Conservation (phyloP, 192 early-diverging fungal species). For the Cladochytrium replicatum region DNA sequence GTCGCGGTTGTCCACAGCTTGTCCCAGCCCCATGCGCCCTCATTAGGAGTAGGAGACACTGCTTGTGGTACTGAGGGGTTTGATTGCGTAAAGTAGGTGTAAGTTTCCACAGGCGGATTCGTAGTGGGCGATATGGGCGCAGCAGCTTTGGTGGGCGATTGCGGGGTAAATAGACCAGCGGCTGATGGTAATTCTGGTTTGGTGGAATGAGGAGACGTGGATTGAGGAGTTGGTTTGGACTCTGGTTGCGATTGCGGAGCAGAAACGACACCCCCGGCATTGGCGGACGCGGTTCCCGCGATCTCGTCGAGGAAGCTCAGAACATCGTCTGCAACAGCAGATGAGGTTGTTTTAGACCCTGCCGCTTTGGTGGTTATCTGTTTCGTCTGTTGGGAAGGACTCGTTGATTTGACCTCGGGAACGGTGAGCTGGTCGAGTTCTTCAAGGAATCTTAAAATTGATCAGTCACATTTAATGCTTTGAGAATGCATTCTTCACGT, state of each 20-base stretch:
- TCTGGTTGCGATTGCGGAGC: not conserved
- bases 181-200: not conserved
- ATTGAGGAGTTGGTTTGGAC: not conserved
- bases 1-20: constrained; percentile 17
- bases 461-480: not conserved
- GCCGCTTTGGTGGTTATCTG: not conserved
- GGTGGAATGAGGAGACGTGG: not conserved
- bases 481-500: not conserved
- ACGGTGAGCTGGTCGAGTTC: constrained; percentile 15
- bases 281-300: not conserved
- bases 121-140: constrained; percentile 10
- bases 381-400: not conserved
- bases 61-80: too few species aligned
- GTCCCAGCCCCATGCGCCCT: constrained; percentile 8
- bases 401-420: not conserved
- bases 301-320: constrained; percentile 35
- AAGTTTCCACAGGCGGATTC: too few species aligned
- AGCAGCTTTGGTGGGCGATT: not conserved
- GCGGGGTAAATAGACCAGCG: constrained; percentile 1
- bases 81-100: too few species aligned
- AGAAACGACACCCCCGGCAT: not conserved
- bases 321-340: constrained; percentile 17
- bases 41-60: not conserved
- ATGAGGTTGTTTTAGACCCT: too few species aligned
- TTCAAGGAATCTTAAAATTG: constrained; percentile 15